Percentiles rank a stretch among this genome's conserved stretches.
These are phyloP conservation scores for Myxozyma udenii DNA, from an alignment of 805 yeast genomes.

Conservation along the genomic window DNA sequence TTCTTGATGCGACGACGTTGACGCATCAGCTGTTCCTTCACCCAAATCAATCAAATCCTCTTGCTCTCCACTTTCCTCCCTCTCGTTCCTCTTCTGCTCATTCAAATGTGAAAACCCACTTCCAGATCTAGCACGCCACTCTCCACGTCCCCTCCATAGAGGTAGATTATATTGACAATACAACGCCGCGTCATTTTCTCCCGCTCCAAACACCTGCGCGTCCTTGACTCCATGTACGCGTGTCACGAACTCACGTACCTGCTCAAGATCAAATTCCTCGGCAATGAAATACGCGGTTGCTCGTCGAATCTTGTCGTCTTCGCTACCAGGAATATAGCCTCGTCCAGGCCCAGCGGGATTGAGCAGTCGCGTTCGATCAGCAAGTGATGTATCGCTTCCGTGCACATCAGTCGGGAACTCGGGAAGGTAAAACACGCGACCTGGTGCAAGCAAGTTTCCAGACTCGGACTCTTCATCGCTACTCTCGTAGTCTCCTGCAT, in stretches of 20 bases:
- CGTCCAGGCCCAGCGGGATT: too few relatives aligned
- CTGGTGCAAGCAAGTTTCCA: neutral
- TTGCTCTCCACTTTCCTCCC: too few relatives aligned
- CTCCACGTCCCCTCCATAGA: slow-evolving; percentile 53
- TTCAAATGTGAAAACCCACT: slow-evolving; percentile 1
- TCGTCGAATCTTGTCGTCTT: slow-evolving; percentile 39
- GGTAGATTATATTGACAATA: slow-evolving; percentile 89
- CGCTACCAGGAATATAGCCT: neutral
- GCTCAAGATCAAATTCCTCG: slow-evolving; percentile 68
- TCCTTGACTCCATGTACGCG: slow-evolving; percentile 80
- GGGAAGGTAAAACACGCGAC: neutral
- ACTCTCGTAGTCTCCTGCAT: neutral
- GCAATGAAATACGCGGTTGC: slow-evolving; percentile 91
- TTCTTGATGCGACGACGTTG: too few relatives aligned
- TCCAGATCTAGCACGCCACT: slow-evolving; percentile 65
- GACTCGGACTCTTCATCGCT: neutral
- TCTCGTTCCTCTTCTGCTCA: too few relatives aligned
- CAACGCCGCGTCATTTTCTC: slow-evolving; percentile 68
- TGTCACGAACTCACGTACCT: slow-evolving; percentile 61
- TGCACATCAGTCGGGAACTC: neutral
- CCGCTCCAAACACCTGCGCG: slow-evolving; percentile 51
- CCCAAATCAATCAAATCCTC: neutral
- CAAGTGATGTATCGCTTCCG: neutral
- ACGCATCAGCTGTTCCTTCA: neutral
- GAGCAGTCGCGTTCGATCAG: too few relatives aligned